phyloP scores from a whole-genome alignment of 2,329 filamentous ascomycete species.

The Coleophoma cylindrospora region DNA sequence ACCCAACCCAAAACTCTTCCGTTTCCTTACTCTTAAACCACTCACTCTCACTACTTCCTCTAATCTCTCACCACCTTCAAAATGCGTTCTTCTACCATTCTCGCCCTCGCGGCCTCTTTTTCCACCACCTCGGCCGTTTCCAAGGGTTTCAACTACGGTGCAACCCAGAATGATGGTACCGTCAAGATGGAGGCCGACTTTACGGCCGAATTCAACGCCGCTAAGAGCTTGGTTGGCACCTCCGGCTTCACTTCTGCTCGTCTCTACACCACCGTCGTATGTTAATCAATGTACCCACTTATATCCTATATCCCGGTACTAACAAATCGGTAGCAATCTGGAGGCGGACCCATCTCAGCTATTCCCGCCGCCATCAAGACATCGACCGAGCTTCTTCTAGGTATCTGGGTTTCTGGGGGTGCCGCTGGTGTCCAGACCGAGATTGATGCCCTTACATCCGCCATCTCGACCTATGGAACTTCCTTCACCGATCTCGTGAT shows the following conservation, averaged over 20 bases:
- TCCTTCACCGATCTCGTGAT: slow-evolving; percentile 62
- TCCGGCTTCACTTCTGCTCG: slow-evolving; percentile 64
- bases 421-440: slow-evolving; percentile 64
- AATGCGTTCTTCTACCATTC: slow-evolving; percentile 10
- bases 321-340: neutral
- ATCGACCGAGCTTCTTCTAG: slow-evolving; percentile 73
- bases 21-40: neutral
- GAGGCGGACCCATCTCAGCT: slow-evolving; percentile 51
- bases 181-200: slow-evolving; percentile 60
- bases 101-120: slow-evolving; percentile 7
- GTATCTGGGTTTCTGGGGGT: slow-evolving; percentile 75
- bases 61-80: neutral
- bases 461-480: slow-evolving; percentile 64
- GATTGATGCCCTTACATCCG: slow-evolving; percentile 63
- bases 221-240: slow-evolving; percentile 58
- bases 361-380: slow-evolving; percentile 81
- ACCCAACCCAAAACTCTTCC: neutral
- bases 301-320: slow-evolving; percentile 6
- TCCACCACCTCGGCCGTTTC: slow-evolving; percentile 34
- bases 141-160: slow-evolving; percentile 66
- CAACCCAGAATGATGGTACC: slow-evolving; percentile 53
- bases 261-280: slow-evolving; percentile 67
- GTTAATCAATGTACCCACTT: slow-evolving; percentile 10
- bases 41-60: neutral
- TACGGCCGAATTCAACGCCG: slow-evolving; percentile 62